Base-by-base conservation (phyloP, 768 basidiomycete species). In the Trametes maxima region DNA sequence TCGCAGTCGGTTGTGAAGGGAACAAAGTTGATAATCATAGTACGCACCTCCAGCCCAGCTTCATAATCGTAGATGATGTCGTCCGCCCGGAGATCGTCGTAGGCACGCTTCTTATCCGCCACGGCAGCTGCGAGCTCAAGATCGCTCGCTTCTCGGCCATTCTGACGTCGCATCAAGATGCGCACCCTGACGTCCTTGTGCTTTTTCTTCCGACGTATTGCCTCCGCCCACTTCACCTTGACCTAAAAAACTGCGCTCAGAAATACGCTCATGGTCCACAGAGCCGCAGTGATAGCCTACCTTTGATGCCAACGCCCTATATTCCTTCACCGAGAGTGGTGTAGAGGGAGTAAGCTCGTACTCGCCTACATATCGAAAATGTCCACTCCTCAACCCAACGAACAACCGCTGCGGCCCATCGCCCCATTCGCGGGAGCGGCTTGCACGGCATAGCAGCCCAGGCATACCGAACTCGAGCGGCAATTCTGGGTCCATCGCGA, bases 371-470 rank as follows among this genome's bases (percentile, higher is more conserved):
- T 45, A 45, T 45, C 21, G 44, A 10, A 10, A 45, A n/a, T 45
- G n/a, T 3, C 17, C 14, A 19, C 21, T 19, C 17, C 17, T 11
- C 21, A 45, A 22, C 16, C 44, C 44, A 11, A 45, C 44, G 11
- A 45, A 19, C 5, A 45, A 13, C 12, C 45, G 39, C 19, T 47
- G 42, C 44, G 19, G 51, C 14, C 37, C 51, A 6, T 17, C 21
- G n/a, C 33, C 14, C 59, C 59, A 56, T 16, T 56, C 54, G n/a
- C 8, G 54, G 25, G 3, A 2, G 6, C 22, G 46, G 14, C 19
- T 24, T 12, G 63, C 49, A 36, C 56, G 25, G 25, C 58, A 63
- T 11, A 65, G 36, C 16, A 67, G 49, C 2, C 63, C 64, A 17
- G 58, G 54, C 50, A 39, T 44, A 14, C 66, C 61, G 24, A 59